These are phyloP conservation scores for Pseudodiploospora longispora DNA, from an alignment of 2,329 filamentous ascomycete genomes.

Conservation along the genomic window DNA sequence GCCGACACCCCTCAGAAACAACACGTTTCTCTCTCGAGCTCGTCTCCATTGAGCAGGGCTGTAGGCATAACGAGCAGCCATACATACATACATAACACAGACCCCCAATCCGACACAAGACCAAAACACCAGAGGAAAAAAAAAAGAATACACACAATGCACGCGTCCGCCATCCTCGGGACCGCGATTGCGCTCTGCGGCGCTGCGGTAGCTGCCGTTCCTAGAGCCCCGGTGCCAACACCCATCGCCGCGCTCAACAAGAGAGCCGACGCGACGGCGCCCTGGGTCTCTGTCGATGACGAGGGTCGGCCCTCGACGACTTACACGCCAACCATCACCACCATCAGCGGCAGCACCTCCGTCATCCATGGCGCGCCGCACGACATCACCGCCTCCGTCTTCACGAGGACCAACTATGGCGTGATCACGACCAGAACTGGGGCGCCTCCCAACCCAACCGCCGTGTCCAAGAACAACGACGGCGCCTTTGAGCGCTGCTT, in stretches of 20 bases:
- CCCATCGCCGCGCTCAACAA: constrained; percentile 10
- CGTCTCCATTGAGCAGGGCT: too few species aligned
- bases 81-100: too few species aligned
- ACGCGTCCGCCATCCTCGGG: constrained; percentile 21
- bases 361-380: constrained; percentile 32
- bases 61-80: too few species aligned
- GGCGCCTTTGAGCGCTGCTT: constrained; percentile 44
- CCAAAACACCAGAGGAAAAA: too few species aligned
- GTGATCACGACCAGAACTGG: constrained; percentile 33
- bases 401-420: constrained; percentile 27
- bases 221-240: constrained; percentile 11
- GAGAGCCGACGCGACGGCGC: constrained; percentile 21
- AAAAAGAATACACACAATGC: constrained; percentile 17
- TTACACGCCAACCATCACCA: constrained; percentile 40
- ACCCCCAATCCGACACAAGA: too few species aligned
- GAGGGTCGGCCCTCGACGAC: constrained; percentile 37
- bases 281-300: constrained; percentile 45
- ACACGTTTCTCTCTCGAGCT: too few species aligned
- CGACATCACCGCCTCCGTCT: constrained; percentile 38
- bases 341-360: constrained; percentile 35
- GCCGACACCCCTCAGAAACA: too few species aligned
- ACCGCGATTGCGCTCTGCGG: constrained; percentile 17
- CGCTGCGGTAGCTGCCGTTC: constrained; percentile 20
- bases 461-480: constrained; percentile 30
- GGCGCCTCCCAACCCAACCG: constrained; percentile 36